phyloP scores from a whole-genome alignment of 352 stramenopile species.

The Phytopythium helicoides region DNA sequence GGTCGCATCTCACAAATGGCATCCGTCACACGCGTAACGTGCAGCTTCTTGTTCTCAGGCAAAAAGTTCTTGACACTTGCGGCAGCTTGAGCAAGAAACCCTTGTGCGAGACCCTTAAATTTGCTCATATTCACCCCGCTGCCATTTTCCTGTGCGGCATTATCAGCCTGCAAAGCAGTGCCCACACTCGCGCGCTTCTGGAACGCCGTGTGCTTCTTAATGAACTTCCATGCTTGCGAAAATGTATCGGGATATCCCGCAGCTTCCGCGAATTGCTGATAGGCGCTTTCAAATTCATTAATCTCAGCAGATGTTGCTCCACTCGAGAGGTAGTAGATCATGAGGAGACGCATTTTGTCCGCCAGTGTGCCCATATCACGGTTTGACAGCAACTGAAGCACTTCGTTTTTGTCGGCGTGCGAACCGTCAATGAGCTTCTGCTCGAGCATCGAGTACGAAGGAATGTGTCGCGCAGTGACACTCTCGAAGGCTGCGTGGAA shows the following conservation, averaged over 20 bases:
- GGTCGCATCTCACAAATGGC: slow-evolving; percentile 80
- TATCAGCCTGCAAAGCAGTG: slow-evolving; percentile 32
- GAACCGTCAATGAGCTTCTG: slow-evolving; percentile 85
- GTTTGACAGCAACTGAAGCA: slow-evolving; percentile 65
- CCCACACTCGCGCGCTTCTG: slow-evolving; percentile 76
- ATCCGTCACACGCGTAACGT: slow-evolving; percentile 78
- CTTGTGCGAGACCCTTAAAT: slow-evolving; percentile 82
- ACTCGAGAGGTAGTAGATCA: slow-evolving; percentile 87
- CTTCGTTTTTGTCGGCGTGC: slow-evolving; percentile 62
- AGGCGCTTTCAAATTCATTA: slow-evolving; percentile 68
- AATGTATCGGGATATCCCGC: slow-evolving; percentile 38
- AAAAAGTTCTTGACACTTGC: slow-evolving; percentile 88
- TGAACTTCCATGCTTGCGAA: slow-evolving; percentile 67
- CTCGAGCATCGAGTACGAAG: slow-evolving; percentile 82
- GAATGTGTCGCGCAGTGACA: slow-evolving; percentile 77
- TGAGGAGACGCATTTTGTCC: slow-evolving; percentile 84
- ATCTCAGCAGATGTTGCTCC: slow-evolving; percentile 69
- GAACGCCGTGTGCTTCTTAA: slow-evolving; percentile 82
- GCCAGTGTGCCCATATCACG: slow-evolving; percentile 63
- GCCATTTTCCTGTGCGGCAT: slow-evolving; percentile 13
- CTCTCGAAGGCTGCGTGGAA: slow-evolving; percentile 82
- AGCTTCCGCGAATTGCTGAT: slow-evolving; percentile 48
- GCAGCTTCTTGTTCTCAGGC: slow-evolving; percentile 85
- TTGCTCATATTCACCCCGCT: slow-evolving; percentile 70
- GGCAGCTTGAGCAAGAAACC: slow-evolving; percentile 74